Percentiles rank a stretch among this genome's conserved stretches.
Evolutionary conservation across 371 early-diverging fungal genomes (phyloP).

Genomic region (Lichtheimia ramosa): DNA sequence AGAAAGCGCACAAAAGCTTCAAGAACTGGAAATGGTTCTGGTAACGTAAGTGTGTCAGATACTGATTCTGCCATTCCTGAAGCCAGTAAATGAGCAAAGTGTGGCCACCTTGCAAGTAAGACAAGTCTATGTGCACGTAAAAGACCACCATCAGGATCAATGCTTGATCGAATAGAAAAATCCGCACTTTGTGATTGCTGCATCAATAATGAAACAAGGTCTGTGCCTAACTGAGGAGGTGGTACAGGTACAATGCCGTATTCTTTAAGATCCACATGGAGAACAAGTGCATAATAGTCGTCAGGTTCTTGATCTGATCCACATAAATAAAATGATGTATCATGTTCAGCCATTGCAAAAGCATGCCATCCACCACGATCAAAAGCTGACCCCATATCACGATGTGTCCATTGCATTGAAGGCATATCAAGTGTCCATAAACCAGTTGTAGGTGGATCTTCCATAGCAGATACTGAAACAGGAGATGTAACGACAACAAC

Average conservation of each 20-base stretch:
- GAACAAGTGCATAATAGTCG: constrained; percentile 57
- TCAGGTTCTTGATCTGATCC: constrained; percentile 61
- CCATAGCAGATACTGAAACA: constrained; percentile 28
- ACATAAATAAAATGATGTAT: constrained; percentile 56
- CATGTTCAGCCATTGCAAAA: constrained; percentile 63
- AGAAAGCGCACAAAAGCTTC: constrained; percentile 57
- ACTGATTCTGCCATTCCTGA: constrained; percentile 57
- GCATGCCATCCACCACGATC: constrained; percentile 64
- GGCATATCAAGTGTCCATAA: constrained; percentile 65
- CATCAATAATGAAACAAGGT: constrained; percentile 52
- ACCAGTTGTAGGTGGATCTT: constrained; percentile 40
- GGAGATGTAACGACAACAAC: constrained; percentile 61
- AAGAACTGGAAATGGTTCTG: constrained; percentile 54
- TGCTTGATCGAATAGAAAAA: constrained; percentile 53
- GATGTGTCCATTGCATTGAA: constrained; percentile 65
- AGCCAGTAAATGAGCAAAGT: constrained; percentile 54
- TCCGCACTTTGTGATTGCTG: constrained; percentile 48
- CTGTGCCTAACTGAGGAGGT: constrained; percentile 51
- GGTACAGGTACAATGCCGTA: constrained; percentile 60
- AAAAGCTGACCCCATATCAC: constrained; percentile 52
- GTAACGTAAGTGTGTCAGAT: constrained; percentile 42
- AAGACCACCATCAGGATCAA: constrained; percentile 29
- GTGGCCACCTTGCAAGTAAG: constrained; percentile 66
- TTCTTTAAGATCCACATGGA: constrained; percentile 61
- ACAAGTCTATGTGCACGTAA: constrained; percentile 53